Evolutionary conservation across 306 rosid genomes (phyloP).

Genomic region (Quercus robur): DNA sequence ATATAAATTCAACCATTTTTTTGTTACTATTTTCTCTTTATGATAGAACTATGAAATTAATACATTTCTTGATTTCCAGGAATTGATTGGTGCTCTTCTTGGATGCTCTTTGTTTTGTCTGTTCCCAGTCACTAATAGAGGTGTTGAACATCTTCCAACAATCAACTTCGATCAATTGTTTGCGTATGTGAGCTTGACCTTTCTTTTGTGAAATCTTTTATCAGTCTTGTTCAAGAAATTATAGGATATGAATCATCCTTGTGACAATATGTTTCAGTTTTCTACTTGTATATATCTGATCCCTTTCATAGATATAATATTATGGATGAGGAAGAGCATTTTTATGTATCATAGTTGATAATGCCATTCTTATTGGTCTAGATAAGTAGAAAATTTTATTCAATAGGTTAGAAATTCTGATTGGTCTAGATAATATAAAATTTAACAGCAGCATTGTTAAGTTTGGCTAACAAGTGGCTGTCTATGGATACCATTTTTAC

Average conservation of each 20-base stretch:
- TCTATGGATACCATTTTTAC: neutral
- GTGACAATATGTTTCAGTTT: neutral
- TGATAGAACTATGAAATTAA: neutral
- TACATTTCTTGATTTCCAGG: slow-evolving; percentile 50
- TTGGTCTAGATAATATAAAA: neutral
- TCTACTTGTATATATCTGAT: neutral
- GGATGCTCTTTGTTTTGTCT: slow-evolving; percentile 81
- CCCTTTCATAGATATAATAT: neutral
- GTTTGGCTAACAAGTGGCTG: neutral
- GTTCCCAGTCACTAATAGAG: slow-evolving; percentile 64
- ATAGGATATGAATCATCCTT: neutral
- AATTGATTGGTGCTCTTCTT: slow-evolving; percentile 82
- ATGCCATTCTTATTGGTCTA: neutral
- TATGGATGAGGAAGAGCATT: neutral
- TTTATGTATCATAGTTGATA: neutral
- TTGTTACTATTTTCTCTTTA: neutral
- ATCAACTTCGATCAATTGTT: slow-evolving; percentile 78
- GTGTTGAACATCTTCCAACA: slow-evolving; percentile 47
- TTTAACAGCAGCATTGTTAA: neutral
- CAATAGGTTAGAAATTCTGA: too few relatives aligned
- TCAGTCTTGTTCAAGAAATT: neutral
- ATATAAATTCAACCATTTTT: neutral
- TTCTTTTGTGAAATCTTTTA: slow-evolving; percentile 2
- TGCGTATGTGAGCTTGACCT: slow-evolving; percentile 53
- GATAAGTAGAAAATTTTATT: neutral